phyloP scores from a whole-genome alignment of 257 asterid species.

The Gynochthodes officinalis region DNA sequence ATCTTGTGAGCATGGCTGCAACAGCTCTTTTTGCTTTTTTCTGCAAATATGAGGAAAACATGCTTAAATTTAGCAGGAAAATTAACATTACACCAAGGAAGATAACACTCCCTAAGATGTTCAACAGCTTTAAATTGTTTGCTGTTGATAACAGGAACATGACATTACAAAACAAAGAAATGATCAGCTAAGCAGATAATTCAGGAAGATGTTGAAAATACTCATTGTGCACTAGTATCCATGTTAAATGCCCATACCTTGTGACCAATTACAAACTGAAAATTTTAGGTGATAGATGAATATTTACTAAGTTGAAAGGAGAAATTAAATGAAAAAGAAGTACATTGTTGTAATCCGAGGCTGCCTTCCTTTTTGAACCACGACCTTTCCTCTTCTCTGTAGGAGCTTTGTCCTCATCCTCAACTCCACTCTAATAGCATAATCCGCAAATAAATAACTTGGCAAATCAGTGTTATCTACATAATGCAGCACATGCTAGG shows the following conservation, averaged over 20 bases:
- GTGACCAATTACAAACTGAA: neutral
- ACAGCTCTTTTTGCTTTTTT: constrained; percentile 92
- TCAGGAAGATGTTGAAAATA: neutral
- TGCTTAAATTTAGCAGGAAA: neutral
- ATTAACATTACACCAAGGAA: neutral
- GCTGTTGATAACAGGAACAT: neutral
- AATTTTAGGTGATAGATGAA: neutral
- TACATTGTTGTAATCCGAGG: constrained; percentile 60
- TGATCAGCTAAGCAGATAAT: neutral
- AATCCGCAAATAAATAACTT: constrained; percentile 15
- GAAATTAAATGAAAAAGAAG: neutral
- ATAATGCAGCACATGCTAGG: constrained; percentile 1
- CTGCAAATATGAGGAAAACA: constrained; percentile 30
- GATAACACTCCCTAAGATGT: neutral
- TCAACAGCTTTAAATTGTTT: neutral
- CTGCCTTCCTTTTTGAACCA: constrained; percentile 74
- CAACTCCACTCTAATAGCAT: constrained; percentile 42
- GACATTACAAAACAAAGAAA: neutral
- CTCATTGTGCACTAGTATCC: neutral
- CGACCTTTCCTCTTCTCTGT: constrained; percentile 53
- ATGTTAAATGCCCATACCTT: neutral
- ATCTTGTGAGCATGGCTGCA: constrained; percentile 88
- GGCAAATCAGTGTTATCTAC: constrained; percentile 12
- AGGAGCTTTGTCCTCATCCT: constrained; percentile 40
- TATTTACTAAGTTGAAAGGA: neutral